Conservation (phyloP, 2,329 filamentous ascomycete species). For the Sarocladium brachiariae region DNA sequence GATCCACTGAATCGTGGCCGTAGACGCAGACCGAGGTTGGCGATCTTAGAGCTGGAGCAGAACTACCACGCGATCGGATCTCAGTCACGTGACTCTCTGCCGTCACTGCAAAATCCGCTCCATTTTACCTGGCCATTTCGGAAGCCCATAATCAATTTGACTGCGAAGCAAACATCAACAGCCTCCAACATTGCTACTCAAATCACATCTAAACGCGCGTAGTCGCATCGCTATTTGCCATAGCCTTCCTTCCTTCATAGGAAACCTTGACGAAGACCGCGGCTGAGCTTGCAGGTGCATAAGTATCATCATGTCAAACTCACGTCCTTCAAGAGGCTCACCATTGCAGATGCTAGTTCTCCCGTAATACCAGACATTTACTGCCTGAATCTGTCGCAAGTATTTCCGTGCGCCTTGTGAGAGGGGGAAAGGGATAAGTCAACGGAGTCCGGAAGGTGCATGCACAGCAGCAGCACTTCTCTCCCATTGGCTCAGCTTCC, state of each 20-base stretch:
- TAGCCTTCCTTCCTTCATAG: not conserved
- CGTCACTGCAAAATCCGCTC: no score
- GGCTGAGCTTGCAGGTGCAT: conserved; percentile 25
- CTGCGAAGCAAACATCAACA: not conserved
- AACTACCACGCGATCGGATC: no score
- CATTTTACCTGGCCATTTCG: no score
- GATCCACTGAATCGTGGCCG: no score
- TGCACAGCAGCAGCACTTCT: not conserved
- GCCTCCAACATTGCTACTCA: not conserved
- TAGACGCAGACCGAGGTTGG: no score
- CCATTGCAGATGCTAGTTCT: conserved; percentile 27
- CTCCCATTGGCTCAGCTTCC: not conserved
- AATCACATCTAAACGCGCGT: not conserved
- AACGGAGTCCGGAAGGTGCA: conserved; percentile 10
- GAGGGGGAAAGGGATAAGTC: not conserved
- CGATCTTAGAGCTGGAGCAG: no score
- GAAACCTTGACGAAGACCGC: conserved; percentile 1
- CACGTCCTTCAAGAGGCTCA: conserved; percentile 28
- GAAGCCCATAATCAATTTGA: not conserved
- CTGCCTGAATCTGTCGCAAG: not conserved
- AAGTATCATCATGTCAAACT: conserved; percentile 17
- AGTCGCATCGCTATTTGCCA: conserved; percentile 1
- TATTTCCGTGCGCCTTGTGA: not conserved
- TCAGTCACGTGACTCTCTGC: no score
- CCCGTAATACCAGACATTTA: conserved; percentile 1